Base-by-base conservation (phyloP, 78 protist genomes). In the Dictyostelium capitatum region DNA sequence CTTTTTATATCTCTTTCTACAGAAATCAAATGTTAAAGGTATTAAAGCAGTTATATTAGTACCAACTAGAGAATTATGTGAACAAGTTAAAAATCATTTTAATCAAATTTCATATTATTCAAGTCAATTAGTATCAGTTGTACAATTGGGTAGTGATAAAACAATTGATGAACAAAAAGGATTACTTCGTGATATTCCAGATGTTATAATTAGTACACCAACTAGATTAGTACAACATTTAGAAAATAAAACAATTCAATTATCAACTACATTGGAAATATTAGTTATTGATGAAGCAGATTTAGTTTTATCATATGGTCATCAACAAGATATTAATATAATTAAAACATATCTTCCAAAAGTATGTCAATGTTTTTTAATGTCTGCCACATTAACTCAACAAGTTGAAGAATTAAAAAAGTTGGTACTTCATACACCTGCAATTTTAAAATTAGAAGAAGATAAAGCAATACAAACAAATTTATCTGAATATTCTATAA, bases 221-320 rank as follows among this genome's bases (percentile, higher is more conserved):
- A 91, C 90, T 4, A 84, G 97, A 23, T 30, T 96, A 14, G 95
- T 83, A 15, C 82, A 82, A 47, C 97, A 96, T 80, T 12, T 96
- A 37, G 28, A 83, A 14, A 57, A 11, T 28, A 57, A 72, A 37
- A 47, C 78, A 25, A 67, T 83, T 32, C 32, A 59, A 57, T 80
- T 94, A 32, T 73, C 57, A 19, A 32, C 6, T 6, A 56, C 84
- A 19, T 62, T 97, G 1, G 65, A 72, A 46, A 65, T 78, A 62
- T 53, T 96, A 62, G 97, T 97, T 0, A 15, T 96, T 54, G 99
- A 97, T 92, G 99, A 97, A 65, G 99, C 99, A 6, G 99, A 97
- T 79, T 85, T 95, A 37, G 80, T 97, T 20, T 78, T 96, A 32
- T 89, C 96, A 54, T 95, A 87, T 75, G 98, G 98, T 57, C 89